A percentile compares a stretch with the other conserved stretches of the same genome.
Conservation (phyloP, 768 basidiomycete genomes). For the Tylopilus intermedius region DNA sequence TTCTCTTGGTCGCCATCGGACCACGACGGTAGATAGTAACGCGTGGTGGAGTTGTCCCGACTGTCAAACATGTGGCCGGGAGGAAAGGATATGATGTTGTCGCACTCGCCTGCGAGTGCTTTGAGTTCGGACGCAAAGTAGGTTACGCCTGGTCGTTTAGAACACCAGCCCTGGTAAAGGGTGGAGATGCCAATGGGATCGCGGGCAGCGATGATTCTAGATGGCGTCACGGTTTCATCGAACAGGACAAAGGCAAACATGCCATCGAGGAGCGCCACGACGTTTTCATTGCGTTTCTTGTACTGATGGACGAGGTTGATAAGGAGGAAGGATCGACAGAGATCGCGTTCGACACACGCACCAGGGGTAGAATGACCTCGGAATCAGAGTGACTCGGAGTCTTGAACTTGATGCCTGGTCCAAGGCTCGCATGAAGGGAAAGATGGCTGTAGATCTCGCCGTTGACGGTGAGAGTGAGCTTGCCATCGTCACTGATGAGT, state of each 20-base stretch:
- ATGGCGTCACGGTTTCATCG: constrained; percentile 86
- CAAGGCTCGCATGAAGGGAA: constrained; percentile 64
- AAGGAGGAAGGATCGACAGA: neutral
- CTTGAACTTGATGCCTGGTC: constrained; percentile 74
- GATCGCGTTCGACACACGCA: constrained; percentile 32
- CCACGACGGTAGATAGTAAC: constrained; percentile 90
- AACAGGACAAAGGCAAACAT: constrained; percentile 98
- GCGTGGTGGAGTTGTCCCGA: constrained; percentile 63
- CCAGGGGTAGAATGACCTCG: constrained; percentile 92
- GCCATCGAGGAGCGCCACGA: constrained; percentile 84
- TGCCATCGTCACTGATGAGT: constrained; percentile 79
- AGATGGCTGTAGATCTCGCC: constrained; percentile 99
- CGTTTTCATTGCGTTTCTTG: constrained; percentile 67
- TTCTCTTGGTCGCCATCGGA: constrained; percentile 77
- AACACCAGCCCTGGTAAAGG: constrained; percentile 95
- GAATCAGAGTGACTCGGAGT: constrained; percentile 99
- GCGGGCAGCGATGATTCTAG: constrained; percentile 90
- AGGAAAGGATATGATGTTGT: constrained; percentile 91
- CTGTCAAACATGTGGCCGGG: constrained; percentile 97
- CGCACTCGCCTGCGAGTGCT: constrained; percentile 84
- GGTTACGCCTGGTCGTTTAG: constrained; percentile 70
- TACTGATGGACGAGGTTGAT: constrained; percentile 49
- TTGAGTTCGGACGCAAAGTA: constrained; percentile 98
- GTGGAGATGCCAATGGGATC: constrained; percentile 98
- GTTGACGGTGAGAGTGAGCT: constrained; percentile 84